Evolutionary conservation across 2,329 filamentous ascomycete genomes (phyloP), one percentile per base, ranked within the genome.

Genomic region (Verticillium longisporum): DNA sequence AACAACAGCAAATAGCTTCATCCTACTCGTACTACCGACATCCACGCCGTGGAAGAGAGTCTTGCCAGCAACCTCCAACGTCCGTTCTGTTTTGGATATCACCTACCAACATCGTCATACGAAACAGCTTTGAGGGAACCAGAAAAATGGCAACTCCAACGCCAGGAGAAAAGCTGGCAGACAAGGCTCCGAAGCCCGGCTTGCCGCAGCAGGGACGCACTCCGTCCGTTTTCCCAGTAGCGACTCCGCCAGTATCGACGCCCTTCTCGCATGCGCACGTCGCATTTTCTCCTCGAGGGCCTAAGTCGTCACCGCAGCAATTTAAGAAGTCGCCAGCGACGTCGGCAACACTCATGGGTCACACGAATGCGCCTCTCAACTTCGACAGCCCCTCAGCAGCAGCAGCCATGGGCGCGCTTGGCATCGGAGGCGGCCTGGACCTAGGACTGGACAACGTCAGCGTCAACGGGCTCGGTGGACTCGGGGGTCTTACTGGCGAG

Each of bases 301-400:
- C 77, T 10, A 78, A 80, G 58, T 86, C 84, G 9, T 88, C 86
- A 59, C 86, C 86, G 4, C 85, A 88, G 70, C 83, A 86, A 61
- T 76, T 88, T 50, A 86, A 85, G 74, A 86, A 86, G 68, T 87
- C 85, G 6, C 85, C 86, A 1, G 85, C 84, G 13, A 81, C 80
- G 50, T 73, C 75, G 53, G 78, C 78, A 13, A 78, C 75, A 1
- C 68, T 84, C 63, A 77, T 80, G 71, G 77, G 77, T 6, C 80
- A 82, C 60, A 71, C 76, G 4, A 77, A 74, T 61, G 70, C 75
- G 31, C 75, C 81, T 1, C 75, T 86, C 50, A 85, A 81, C 69
- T 88, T 87, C 68, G 86, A 88, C 68, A 88, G 85, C 64, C 86
- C 86, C 1, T 84, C 82, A 31, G 85, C 85, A 0, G 83, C 84